These are phyloP conservation scores for Jatropha curcas DNA, from an alignment of 345 rosid genomes.

Conservation along the genomic window DNA sequence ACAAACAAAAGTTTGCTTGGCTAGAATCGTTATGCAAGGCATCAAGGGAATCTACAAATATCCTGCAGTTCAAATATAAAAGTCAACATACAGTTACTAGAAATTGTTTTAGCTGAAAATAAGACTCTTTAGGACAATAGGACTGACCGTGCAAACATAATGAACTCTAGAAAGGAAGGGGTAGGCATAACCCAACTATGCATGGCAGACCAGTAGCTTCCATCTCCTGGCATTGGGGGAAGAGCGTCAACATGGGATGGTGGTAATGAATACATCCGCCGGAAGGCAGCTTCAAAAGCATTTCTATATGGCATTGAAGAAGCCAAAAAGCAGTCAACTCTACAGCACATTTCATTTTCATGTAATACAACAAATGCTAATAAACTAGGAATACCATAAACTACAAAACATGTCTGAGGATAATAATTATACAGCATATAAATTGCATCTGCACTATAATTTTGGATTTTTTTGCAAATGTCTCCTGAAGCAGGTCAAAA, in stretches of 20 bases:
- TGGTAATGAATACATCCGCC: constrained; percentile 76
- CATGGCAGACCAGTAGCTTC: constrained; percentile 84
- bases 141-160: constrained; percentile 82
- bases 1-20: constrained; percentile 40
- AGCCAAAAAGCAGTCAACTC: not conserved
- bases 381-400: not conserved
- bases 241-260: constrained; percentile 73
- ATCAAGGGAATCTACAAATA: constrained; percentile 91
- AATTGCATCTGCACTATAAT: not conserved
- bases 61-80: constrained; percentile 47
- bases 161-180: constrained; percentile 83
- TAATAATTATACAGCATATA: too few relatives aligned
- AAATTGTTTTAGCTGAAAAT: constrained; percentile 6
- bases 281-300: constrained; percentile 73
- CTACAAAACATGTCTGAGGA: not conserved
- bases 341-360: constrained; percentile 6
- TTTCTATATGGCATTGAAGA: constrained; percentile 51
- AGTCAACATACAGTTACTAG: constrained; percentile 4
- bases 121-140: constrained; percentile 7
- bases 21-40: constrained; percentile 58
- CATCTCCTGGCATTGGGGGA: constrained; percentile 96
- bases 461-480: not conserved
- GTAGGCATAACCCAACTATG: constrained; percentile 99
- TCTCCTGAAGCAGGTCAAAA: not conserved
- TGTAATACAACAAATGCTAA: not conserved